phyloP scores from a whole-genome alignment of 805 yeast genomes.

The Lachancea lanzarotensis region DNA sequence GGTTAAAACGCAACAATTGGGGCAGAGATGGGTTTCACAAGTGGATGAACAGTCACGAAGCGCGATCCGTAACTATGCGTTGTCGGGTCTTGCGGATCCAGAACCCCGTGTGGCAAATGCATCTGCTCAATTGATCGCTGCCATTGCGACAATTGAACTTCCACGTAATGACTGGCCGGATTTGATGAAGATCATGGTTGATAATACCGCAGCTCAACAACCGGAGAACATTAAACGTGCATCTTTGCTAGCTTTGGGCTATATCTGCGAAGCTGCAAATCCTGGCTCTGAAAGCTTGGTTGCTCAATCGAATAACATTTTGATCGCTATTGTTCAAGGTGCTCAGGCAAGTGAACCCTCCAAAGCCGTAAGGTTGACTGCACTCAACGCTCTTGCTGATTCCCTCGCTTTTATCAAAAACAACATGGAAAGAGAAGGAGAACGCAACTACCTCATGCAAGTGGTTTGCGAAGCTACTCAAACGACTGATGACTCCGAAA shows the following conservation, averaged over 20 bases:
- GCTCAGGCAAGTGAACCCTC: conserved; percentile 80
- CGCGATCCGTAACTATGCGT: conserved; percentile 59
- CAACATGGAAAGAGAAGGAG: conserved; percentile 90
- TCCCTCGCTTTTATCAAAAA: conserved; percentile 82
- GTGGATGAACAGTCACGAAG: conserved; percentile 49
- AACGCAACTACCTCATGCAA: conserved; percentile 95
- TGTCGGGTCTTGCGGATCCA: conserved; percentile 56
- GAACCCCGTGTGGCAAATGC: conserved; percentile 75
- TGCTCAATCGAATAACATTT: conserved; percentile 82
- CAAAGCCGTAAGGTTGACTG: conserved; percentile 73
- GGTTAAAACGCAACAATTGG: conserved; percentile 49
- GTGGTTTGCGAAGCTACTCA: conserved; percentile 99
- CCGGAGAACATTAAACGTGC: conserved; percentile 80
- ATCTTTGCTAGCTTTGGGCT: conserved; percentile 84
- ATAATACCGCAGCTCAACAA: conserved; percentile 73
- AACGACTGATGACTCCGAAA: conserved; percentile 58
- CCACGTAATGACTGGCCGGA: conserved; percentile 87
- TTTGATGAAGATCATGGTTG: conserved; percentile 74
- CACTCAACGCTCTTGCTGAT: conserved; percentile 84
- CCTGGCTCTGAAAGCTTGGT: conserved; percentile 65
- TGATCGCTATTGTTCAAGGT: conserved; percentile 95
- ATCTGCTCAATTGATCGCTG: conserved; percentile 91
- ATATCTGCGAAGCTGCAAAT: conserved; percentile 92
- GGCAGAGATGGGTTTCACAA: conserved; percentile 63
- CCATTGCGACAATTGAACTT: conserved; percentile 92